Evolutionary conservation across 2,329 filamentous ascomycete genomes (phyloP).

Genomic region (Xylaria sp.): DNA sequence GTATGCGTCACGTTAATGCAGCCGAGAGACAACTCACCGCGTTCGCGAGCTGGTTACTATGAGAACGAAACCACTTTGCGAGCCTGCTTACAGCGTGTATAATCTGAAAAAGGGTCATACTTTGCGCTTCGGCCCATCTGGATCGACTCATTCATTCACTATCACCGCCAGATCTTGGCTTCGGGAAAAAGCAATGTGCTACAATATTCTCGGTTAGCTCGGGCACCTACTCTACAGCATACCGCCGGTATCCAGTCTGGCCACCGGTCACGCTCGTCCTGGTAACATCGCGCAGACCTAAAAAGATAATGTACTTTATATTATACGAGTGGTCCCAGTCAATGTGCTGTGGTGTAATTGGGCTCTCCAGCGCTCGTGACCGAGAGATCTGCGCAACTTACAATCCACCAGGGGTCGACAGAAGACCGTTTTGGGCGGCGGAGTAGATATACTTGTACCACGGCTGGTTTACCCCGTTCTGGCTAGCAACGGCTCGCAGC

Average conservation of each 20-base stretch:
- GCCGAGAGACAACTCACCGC: slow-evolving; percentile 42
- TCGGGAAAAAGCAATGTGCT: slow-evolving; percentile 25
- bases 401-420: background rate
- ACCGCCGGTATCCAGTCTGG: slow-evolving; percentile 4
- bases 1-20: slow-evolving; percentile 40
- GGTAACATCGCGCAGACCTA: slow-evolving; percentile 9
- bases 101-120: slow-evolving; percentile 28
- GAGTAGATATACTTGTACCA: slow-evolving; percentile 10
- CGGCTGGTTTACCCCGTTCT: slow-evolving; percentile 18
- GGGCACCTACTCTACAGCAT: slow-evolving; percentile 14
- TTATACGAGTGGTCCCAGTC: background rate
- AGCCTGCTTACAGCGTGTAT: slow-evolving; percentile 24
- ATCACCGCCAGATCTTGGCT: slow-evolving; percentile 35
- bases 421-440: slow-evolving; percentile 3
- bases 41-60: slow-evolving; percentile 22
- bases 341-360: background rate
- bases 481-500: slow-evolving; percentile 32
- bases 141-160: slow-evolving; percentile 7
- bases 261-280: background rate
- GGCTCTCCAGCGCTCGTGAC: slow-evolving; percentile 9
- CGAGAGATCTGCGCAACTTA: background rate
- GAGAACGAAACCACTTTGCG: slow-evolving; percentile 15
- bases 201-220: slow-evolving; percentile 32
- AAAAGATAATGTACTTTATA: background rate
- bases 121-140: slow-evolving; percentile 34